A percentile compares a stretch with the other conserved stretches of the same genome.
Evolutionary conservation across 495 filamentous ascomycete species (phyloP).

Genomic region (Aspergillus mulundensis): DNA sequence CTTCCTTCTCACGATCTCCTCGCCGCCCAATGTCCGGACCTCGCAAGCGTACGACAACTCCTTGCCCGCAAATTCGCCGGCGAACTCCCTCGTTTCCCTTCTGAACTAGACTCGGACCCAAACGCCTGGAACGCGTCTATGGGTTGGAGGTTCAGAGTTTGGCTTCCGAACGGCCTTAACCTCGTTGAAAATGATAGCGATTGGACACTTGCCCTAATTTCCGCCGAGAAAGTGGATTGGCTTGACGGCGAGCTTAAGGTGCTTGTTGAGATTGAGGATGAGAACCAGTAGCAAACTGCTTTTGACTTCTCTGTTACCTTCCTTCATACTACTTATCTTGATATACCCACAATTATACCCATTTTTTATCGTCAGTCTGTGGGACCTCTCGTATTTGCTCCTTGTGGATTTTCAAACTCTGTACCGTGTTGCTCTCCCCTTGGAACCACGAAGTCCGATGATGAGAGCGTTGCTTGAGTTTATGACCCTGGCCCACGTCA

Average conservation of each 20-base stretch:
- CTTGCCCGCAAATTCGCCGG: constrained; percentile 32
- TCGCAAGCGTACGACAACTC: constrained; percentile 28
- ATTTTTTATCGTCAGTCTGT: not conserved
- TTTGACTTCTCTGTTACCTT: not conserved
- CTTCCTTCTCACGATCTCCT: constrained; percentile 36
- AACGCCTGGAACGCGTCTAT: constrained; percentile 15
- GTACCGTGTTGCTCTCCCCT: too few species aligned
- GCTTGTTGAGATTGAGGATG: constrained; percentile 34
- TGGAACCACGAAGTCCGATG: too few species aligned
- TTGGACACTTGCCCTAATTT: constrained; percentile 42
- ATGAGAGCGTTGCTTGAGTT: too few species aligned
- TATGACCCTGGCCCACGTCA: too few species aligned
- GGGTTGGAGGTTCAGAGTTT: constrained; percentile 38
- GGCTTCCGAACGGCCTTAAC: constrained; percentile 39
- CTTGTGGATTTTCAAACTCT: too few species aligned
- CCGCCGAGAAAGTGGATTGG: constrained; percentile 47
- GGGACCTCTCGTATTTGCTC: too few species aligned
- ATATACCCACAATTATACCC: constrained; percentile 2
- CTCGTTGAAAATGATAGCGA: constrained; percentile 37
- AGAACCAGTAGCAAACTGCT: not conserved
- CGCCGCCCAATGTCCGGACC: constrained; percentile 33
- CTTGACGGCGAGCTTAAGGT: constrained; percentile 50
- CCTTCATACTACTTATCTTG: not conserved
- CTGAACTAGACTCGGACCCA: constrained; percentile 16
- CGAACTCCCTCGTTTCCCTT: constrained; percentile 28